Conservation (phyloP, 202 grass and related monocot species). For the Eragrostis tef region DNA sequence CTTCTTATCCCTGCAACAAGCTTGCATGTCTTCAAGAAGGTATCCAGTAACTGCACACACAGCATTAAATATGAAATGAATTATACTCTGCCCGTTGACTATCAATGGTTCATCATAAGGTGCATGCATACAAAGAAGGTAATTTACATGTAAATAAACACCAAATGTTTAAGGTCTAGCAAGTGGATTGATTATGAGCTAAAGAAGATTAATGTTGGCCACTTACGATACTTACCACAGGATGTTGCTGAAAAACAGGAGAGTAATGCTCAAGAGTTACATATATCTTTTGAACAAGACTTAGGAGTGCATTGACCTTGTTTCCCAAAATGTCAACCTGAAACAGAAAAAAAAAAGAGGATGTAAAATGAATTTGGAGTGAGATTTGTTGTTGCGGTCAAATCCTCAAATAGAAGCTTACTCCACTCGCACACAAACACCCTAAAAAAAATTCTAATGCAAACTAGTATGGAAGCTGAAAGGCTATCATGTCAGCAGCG, state of each 20-base stretch:
- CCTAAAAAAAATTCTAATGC: background rate
- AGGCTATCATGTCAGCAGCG: conserved; percentile 13
- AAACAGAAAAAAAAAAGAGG: conserved; percentile 38
- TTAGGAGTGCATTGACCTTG: conserved; percentile 73
- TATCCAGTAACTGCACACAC: conserved; percentile 75
- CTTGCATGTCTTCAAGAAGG: conserved; percentile 91
- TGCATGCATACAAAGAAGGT: background rate
- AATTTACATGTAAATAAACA: conserved; percentile 31
- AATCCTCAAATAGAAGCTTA: conserved; percentile 17
- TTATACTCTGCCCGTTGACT: conserved; percentile 15
- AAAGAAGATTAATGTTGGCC: conserved; percentile 23
- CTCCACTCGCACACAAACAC: background rate
- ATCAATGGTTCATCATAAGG: conserved; percentile 20
- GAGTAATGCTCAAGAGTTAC: conserved; percentile 78
- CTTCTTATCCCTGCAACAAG: conserved; percentile 71
- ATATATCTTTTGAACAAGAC: conserved; percentile 82
- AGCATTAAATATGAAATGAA: conserved; percentile 37
- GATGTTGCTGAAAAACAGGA: conserved; percentile 77
- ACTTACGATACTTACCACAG: conserved; percentile 66
- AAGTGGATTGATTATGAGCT: conserved; percentile 22
- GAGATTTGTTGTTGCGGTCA: conserved; percentile 10
- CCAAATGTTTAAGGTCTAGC: conserved; percentile 10
- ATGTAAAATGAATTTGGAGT: conserved; percentile 32
- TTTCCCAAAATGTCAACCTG: conserved; percentile 81
- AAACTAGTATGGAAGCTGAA: conserved; percentile 19